These are phyloP conservation scores for Neocallimastix lanati DNA, from an alignment of 192 early-diverging fungal genomes.

Conservation along the genomic window DNA sequence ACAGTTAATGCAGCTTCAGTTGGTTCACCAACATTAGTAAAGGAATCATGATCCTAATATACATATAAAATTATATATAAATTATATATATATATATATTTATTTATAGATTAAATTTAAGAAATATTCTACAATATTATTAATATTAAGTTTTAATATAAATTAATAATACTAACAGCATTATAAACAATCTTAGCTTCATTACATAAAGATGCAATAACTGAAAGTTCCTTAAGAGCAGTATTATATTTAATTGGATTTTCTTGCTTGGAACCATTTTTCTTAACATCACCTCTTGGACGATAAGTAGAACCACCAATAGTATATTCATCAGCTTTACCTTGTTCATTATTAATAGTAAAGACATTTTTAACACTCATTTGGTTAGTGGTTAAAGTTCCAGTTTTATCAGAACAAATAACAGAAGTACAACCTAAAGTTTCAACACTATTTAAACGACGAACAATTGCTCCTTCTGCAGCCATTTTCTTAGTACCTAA, in stretches of 20 bases:
- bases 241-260: conserved; percentile 26
- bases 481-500: conserved; percentile 97
- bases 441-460: conserved; percentile 79
- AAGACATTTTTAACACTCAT: conserved; percentile 69
- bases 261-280: conserved; percentile 13
- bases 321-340: conserved; percentile 40
- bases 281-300: conserved; percentile 51
- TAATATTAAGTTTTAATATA: no score
- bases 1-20: conserved; percentile 93
- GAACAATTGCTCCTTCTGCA: conserved; percentile 83
- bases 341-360: conserved; percentile 26
- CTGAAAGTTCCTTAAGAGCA: conserved; percentile 51
- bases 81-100: no score
- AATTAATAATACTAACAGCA: conserved; percentile 27
- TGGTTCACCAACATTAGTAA: conserved; percentile 80
- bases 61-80: not conserved
- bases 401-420: conserved; percentile 99
- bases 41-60: conserved; percentile 17
- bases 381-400: conserved; percentile 94
- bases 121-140: not conserved
- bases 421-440: conserved; percentile 92
- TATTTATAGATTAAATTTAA: not conserved
- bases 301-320: conserved; percentile 76
- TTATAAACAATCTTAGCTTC: conserved; percentile 71
- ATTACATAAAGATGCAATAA: conserved; percentile 78